A percentile compares a stretch with the other conserved stretches of the same genome.
Evolutionary conservation across 352 stramenopile genomes (phyloP).

Genomic region (Pythium rishiriense): DNA sequence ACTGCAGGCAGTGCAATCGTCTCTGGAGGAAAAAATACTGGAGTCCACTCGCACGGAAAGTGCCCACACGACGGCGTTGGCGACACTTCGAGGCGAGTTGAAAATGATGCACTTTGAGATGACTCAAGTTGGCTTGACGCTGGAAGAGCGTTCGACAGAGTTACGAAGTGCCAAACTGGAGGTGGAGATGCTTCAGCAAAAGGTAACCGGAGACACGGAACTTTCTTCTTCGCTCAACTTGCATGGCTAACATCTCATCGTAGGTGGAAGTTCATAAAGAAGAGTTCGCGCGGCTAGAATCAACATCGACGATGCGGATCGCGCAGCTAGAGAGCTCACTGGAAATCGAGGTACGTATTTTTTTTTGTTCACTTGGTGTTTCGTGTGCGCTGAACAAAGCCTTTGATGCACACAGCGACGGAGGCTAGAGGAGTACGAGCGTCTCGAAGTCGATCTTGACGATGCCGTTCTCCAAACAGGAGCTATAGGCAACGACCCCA

Average conservation of each 20-base stretch:
- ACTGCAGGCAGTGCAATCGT: slow-evolving; percentile 45
- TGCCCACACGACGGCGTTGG: slow-evolving; percentile 46
- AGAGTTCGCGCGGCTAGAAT: slow-evolving; percentile 70
- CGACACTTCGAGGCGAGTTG: slow-evolving; percentile 55
- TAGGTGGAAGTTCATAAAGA: slow-evolving; percentile 69
- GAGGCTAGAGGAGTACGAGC: slow-evolving; percentile 71
- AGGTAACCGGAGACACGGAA: slow-evolving; percentile 32
- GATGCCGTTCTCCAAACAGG: slow-evolving; percentile 65
- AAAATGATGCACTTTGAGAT: slow-evolving; percentile 86
- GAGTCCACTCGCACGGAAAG: slow-evolving; percentile 59
- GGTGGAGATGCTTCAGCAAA: slow-evolving; percentile 72
- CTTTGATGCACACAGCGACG: slow-evolving; percentile 27
- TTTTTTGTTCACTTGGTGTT: background rate
- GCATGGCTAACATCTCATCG: background rate
- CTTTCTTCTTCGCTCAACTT: background rate
- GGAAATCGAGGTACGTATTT: slow-evolving; percentile 44
- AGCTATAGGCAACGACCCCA: slow-evolving; percentile 22
- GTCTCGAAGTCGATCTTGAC: slow-evolving; percentile 75
- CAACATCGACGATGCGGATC: slow-evolving; percentile 60
- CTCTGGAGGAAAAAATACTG: slow-evolving; percentile 59
- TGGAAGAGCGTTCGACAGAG: slow-evolving; percentile 53
- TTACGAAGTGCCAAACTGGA: slow-evolving; percentile 40
- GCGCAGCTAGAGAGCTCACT: slow-evolving; percentile 54
- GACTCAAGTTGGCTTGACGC: slow-evolving; percentile 56
- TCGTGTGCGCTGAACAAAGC: no score